These are phyloP conservation scores for Gentiana straminea DNA, from an alignment of 257 asterid genomes.

Conservation along the genomic window DNA sequence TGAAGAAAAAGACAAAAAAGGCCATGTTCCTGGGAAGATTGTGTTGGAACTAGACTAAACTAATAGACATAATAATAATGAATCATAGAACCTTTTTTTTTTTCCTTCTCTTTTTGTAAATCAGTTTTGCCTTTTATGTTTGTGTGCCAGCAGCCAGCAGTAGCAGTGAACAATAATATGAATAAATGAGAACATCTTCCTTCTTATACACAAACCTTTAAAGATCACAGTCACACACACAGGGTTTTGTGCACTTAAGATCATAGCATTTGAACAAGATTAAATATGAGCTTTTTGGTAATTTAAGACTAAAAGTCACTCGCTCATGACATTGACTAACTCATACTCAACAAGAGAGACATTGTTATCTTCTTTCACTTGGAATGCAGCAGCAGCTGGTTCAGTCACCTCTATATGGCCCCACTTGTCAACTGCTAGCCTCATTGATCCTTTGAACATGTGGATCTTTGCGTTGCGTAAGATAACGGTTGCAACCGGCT, in stretches of 20 bases:
- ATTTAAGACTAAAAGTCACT: not conserved
- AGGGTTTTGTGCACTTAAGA: not conserved
- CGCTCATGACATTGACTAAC: slow-evolving; percentile 40
- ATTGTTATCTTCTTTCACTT: slow-evolving; percentile 52
- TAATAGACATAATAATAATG: too few relatives aligned
- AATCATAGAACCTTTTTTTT: too few relatives aligned
- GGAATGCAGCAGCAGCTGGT: slow-evolving; percentile 44
- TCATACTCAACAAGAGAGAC: slow-evolving; percentile 59
- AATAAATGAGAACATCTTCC: too few relatives aligned
- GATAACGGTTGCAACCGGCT: slow-evolving; percentile 37
- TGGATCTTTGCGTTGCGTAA: slow-evolving; percentile 62
- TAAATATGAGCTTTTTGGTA: not conserved
- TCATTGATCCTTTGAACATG: slow-evolving; percentile 61
- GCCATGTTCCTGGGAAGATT: slow-evolving; percentile 61
- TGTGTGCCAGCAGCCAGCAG: too few relatives aligned
- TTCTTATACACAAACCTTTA: too few relatives aligned
- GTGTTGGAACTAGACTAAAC: slow-evolving; percentile 55
- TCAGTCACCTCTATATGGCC: slow-evolving; percentile 53
- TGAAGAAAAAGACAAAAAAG: slow-evolving; percentile 49
- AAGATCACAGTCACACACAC: too few relatives aligned
- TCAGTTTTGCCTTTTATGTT: not conserved
- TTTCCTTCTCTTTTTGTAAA: not conserved
- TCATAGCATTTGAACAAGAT: too few relatives aligned
- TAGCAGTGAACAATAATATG: too few relatives aligned
- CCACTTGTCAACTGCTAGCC: slow-evolving; percentile 73